Evolutionary conservation across 371 early-diverging fungal species (phyloP), one percentile per base, ranked within the genome.

Genomic region (Batkoa obscura): DNA sequence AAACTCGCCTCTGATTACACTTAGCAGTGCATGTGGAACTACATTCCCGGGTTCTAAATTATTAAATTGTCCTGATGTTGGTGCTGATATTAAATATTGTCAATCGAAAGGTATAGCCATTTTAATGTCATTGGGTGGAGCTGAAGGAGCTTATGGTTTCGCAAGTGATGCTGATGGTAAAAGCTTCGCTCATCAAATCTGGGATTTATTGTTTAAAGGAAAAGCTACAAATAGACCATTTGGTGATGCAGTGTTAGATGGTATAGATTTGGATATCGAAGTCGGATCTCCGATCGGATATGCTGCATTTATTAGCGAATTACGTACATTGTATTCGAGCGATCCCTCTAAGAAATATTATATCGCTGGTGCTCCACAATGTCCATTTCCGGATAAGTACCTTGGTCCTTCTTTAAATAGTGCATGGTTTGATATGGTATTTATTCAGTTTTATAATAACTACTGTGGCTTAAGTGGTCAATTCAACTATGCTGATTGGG

Each of bases 401-500:
- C 57, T 67, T 0, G 59, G 62, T 0, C 45, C 33, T 10, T 56
- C 64, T 0, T 45, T 68, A 6, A 60, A 65, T 17, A 13, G 55
- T 2, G 65, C 63, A 4, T 63, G 64, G 62, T 43, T 68, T 5
- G 68, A 68, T 36, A 59, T 63, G 65, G 74, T 81, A 1, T 79
- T 66, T 62, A 74, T 82, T 13, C 83, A 83, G 62, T 83, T 83
- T 55, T 83, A 83, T 66, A 83, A 83, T 68, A 80, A 81, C 62
- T 68, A 68, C 42, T 83, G 83, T 47, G 64, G 72, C 0, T 75
- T 65, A 42, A 62, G 65, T 5, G 35, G 33, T 12, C 31, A 52
- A 34, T 79, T 78, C 65, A 81, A 81, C 64, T 79, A 74, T 66
- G 73, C 68, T 56, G 63, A 69, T 35, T 70, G 79, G 80, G 69